Conservation (phyloP, 2,329 filamentous ascomycete genomes). For the Exserohilum rostratum region DNA sequence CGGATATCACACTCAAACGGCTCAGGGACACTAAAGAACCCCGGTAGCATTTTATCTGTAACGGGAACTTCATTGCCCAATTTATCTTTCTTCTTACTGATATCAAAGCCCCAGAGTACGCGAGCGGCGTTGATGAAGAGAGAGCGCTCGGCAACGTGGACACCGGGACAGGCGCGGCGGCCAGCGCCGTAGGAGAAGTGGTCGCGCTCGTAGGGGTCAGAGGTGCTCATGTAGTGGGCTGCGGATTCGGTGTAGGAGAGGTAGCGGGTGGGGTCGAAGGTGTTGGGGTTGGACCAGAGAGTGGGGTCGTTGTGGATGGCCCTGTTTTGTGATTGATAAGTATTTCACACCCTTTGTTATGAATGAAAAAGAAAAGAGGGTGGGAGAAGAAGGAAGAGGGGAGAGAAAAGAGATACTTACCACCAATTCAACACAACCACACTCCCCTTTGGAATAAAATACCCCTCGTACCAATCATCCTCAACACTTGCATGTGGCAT, state of each 20-base stretch:
- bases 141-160: slow-evolving; percentile 47
- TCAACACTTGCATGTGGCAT: slow-evolving; percentile 44
- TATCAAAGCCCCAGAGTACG: slow-evolving; percentile 45
- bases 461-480: slow-evolving; percentile 48
- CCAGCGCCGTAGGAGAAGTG: slow-evolving; percentile 48
- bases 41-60: slow-evolving; percentile 34
- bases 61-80: slow-evolving; percentile 35
- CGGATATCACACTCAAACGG: slow-evolving; percentile 40
- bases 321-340: slow-evolving; percentile 18
- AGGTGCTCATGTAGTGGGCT: slow-evolving; percentile 39
- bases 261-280: slow-evolving; percentile 42
- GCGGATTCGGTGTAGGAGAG: slow-evolving; percentile 31
- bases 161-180: slow-evolving; percentile 43
- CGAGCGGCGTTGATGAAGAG: slow-evolving; percentile 45
- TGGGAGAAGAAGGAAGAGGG: not conserved
- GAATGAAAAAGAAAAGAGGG: not conserved
- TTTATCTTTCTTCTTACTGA: slow-evolving; percentile 32
- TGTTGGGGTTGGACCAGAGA: slow-evolving; percentile 32
- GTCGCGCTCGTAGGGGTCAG: slow-evolving; percentile 41
- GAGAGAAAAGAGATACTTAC: slow-evolving; percentile 22
- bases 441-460: slow-evolving; percentile 48
- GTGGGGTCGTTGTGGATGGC: slow-evolving; percentile 43
- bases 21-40: slow-evolving; percentile 42
- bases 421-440: slow-evolving; percentile 44
- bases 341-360: too few relatives aligned